Conservation (phyloP, 2,329 filamentous ascomycete species). For the Nothomitra cinnamomea region DNA sequence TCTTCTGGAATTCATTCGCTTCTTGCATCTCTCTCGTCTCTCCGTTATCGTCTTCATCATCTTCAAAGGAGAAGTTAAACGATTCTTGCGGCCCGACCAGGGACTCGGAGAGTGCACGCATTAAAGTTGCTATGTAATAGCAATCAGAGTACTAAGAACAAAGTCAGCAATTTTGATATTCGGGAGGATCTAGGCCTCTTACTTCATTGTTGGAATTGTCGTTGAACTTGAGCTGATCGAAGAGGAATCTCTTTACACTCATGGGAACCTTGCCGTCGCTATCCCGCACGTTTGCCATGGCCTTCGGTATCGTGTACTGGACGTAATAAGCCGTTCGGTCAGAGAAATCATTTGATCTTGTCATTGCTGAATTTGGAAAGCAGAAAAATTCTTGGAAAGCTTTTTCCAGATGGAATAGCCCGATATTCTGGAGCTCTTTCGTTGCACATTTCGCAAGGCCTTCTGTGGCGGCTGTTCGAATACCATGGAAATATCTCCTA, state of each 20-base stretch:
- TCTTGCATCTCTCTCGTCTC: slow-evolving; percentile 11
- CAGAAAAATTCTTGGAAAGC: slow-evolving; percentile 83
- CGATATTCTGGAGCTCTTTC: slow-evolving; percentile 55
- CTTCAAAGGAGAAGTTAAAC: slow-evolving; percentile 29
- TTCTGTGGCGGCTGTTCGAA: slow-evolving; percentile 69
- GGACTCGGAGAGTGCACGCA: slow-evolving; percentile 43
- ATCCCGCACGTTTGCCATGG: slow-evolving; percentile 65
- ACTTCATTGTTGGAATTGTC: slow-evolving; percentile 74
- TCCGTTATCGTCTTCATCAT: slow-evolving; percentile 33
- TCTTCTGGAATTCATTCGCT: slow-evolving; percentile 27
- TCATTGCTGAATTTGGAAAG: slow-evolving; percentile 58
- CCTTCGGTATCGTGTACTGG: slow-evolving; percentile 65
- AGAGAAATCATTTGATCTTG: slow-evolving; percentile 77
- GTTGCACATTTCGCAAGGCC: slow-evolving; percentile 62
- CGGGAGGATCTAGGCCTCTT: slow-evolving; percentile 8
- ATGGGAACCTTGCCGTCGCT: slow-evolving; percentile 59
- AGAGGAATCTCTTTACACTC: slow-evolving; percentile 64
- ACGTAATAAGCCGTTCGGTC: slow-evolving; percentile 75
- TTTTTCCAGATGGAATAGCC: slow-evolving; percentile 67
- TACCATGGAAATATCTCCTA: slow-evolving; percentile 80
- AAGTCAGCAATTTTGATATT: slow-evolving; percentile 5
- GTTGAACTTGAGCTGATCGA: slow-evolving; percentile 82
- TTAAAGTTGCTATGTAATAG: slow-evolving; percentile 68
- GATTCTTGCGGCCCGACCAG: slow-evolving; percentile 30
- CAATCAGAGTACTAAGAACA: slow-evolving; percentile 57